phyloP scores from a whole-genome alignment of 2,329 filamentous ascomycete genomes.

The Camillea tinctor region DNA sequence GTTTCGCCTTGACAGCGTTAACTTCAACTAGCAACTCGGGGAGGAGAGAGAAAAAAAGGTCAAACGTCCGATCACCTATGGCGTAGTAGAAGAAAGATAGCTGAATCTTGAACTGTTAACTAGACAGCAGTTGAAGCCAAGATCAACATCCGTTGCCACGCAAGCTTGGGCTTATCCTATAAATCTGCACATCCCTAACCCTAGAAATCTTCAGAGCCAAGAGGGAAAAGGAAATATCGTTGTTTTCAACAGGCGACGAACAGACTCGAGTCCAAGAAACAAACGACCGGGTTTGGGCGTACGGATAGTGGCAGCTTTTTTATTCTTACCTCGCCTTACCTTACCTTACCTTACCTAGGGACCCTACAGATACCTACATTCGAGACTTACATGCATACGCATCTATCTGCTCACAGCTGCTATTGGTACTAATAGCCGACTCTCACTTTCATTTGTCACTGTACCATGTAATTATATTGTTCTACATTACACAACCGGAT shows the following conservation, averaged over 20 bases:
- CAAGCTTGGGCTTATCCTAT: not conserved
- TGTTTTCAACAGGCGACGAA: too few species aligned
- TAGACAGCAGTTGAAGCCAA: not conserved
- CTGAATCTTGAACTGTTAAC: not conserved
- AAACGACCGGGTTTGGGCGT: too few species aligned
- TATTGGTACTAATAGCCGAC: not conserved
- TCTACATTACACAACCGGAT: not conserved
- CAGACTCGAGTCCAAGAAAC: too few species aligned
- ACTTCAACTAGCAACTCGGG: constrained; percentile 9
- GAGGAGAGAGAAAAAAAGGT: not conserved
- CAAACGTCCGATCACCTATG: not conserved
- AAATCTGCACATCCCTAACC: not conserved
- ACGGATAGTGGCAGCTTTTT: too few species aligned
- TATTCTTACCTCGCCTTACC: too few species aligned
- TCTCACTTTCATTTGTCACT: not conserved
- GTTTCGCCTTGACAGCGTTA: constrained; percentile 6
- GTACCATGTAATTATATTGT: not conserved
- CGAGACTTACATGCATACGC: not conserved
- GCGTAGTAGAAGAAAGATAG: not conserved
- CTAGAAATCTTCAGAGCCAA: not conserved
- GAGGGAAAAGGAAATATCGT: too few species aligned
- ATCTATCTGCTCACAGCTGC: not conserved
- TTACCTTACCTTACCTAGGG: not conserved
- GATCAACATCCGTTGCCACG: not conserved
- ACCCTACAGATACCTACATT: not conserved